phyloP scores from a whole-genome alignment of 2,329 filamentous ascomycete genomes.

The Colletotrichum sp. region DNA sequence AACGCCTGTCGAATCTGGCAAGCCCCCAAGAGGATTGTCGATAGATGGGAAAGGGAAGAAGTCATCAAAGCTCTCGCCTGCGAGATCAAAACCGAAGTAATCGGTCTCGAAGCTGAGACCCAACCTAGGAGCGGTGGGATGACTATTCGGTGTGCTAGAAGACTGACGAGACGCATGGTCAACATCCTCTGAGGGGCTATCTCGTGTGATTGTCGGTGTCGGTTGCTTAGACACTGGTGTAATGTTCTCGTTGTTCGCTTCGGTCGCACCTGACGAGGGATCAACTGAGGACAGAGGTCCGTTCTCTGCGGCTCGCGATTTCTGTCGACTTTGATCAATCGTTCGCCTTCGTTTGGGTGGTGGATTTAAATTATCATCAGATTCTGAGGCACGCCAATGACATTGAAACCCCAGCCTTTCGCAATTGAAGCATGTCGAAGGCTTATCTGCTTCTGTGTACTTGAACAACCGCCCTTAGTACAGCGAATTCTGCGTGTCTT shows the following conservation, averaged over 20 bases:
- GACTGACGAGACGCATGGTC: background rate
- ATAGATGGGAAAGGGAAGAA: background rate
- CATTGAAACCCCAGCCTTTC: background rate
- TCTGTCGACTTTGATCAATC: background rate
- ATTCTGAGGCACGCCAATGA: background rate
- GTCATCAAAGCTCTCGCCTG: background rate
- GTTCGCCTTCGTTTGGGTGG: background rate
- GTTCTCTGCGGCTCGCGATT: background rate
- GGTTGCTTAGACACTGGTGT: background rate
- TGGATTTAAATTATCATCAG: rapidly evolving
- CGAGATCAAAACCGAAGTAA: background rate
- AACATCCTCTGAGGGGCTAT: rapidly evolving
- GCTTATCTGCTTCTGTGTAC: background rate
- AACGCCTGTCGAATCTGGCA: rapidly evolving
- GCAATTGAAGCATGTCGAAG: background rate
- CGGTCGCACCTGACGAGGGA: background rate
- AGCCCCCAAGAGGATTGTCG: rapidly evolving
- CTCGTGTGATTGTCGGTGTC: background rate
- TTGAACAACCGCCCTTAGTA: background rate
- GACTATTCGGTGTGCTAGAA: rapidly evolving
- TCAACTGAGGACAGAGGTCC: background rate
- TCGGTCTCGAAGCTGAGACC: background rate
- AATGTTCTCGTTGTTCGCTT: background rate
- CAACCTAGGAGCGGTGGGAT: rapidly evolving
- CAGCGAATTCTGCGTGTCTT: background rate